Evolutionary conservation across 257 asterid species (phyloP).

Genomic region (Forsythia suspensa): DNA sequence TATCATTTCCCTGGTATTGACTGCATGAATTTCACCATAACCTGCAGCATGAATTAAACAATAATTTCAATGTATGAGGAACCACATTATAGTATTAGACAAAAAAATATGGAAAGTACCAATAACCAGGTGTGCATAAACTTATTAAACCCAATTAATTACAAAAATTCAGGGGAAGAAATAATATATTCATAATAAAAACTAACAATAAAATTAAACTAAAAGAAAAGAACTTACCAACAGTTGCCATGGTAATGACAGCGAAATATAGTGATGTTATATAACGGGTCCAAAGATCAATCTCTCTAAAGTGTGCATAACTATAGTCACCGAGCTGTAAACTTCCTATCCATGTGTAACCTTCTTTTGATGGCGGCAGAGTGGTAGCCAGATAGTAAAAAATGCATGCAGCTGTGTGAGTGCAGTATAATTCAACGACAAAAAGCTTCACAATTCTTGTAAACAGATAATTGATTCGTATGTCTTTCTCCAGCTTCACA

Average conservation of each 20-base stretch:
- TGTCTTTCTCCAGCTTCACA: slow-evolving; percentile 64
- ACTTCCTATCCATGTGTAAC: slow-evolving; percentile 79
- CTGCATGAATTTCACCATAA: slow-evolving; percentile 78
- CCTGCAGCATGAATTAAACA: slow-evolving; percentile 36
- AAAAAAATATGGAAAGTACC: not conserved
- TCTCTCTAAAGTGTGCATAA: slow-evolving; percentile 56
- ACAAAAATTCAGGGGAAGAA: too few species aligned
- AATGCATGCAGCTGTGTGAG: slow-evolving; percentile 80
- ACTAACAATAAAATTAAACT: too few species aligned
- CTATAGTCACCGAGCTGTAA: slow-evolving; percentile 59
- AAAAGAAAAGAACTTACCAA: slow-evolving; percentile 42
- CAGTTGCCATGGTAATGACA: slow-evolving; percentile 78
- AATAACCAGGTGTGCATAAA: not conserved
- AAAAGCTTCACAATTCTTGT: slow-evolving; percentile 65
- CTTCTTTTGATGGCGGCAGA: slow-evolving; percentile 67
- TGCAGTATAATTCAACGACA: slow-evolving; percentile 71
- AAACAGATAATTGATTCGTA: slow-evolving; percentile 64
- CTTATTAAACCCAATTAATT: too few species aligned
- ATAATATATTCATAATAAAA: too few species aligned
- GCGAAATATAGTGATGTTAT: slow-evolving; percentile 68
- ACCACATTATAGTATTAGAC: not conserved
- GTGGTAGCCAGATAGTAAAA: slow-evolving; percentile 80
- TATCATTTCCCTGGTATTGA: slow-evolving; percentile 70
- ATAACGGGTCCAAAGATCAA: slow-evolving; percentile 78
- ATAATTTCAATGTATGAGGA: not conserved